Evolutionary conservation across 352 stramenopile species (phyloP).

Genomic region (Globisporangium acanthophoron): DNA sequence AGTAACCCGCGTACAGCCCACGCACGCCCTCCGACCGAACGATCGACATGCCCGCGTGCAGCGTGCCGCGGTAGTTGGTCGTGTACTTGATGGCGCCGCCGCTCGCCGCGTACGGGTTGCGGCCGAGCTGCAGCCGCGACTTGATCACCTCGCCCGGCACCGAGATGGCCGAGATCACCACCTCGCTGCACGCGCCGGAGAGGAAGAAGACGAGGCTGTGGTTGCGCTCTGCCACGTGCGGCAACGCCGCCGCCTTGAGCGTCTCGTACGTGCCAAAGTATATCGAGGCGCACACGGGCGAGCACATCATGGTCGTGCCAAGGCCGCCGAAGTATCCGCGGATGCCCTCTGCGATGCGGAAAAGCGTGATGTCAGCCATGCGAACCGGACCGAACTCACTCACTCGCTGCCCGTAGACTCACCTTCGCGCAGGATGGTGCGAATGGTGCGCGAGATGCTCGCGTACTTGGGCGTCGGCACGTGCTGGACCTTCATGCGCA

Average conservation of each 20-base stretch:
- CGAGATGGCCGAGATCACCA: conserved; percentile 60
- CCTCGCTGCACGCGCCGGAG: conserved; percentile 57
- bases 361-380: background rate
- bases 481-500: conserved; percentile 80
- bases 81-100: conserved; percentile 63
- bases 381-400: background rate
- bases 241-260: conserved; percentile 44
- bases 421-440: conserved; percentile 62
- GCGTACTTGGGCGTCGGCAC: conserved; percentile 48
- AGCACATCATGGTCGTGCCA: conserved; percentile 67
- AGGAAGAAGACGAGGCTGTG: conserved; percentile 62
- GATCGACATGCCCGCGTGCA: conserved; percentile 59
- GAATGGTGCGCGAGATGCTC: conserved; percentile 46
- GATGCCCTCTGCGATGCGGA: conserved; percentile 35
- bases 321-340: conserved; percentile 70
- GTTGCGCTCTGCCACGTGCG: conserved; percentile 40
- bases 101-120: conserved; percentile 63
- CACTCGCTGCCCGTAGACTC: background rate
- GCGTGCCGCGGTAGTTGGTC: conserved; percentile 62
- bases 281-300: conserved; percentile 59
- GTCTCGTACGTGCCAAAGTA: conserved; percentile 83
- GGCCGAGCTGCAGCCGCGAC: conserved; percentile 62
- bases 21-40: conserved; percentile 51
- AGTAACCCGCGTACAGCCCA: conserved; percentile 71
- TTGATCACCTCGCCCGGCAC: conserved; percentile 84